Evolutionary conservation across 768 basidiomycete species (phyloP).

Genomic region (Tulasnella sp.): DNA sequence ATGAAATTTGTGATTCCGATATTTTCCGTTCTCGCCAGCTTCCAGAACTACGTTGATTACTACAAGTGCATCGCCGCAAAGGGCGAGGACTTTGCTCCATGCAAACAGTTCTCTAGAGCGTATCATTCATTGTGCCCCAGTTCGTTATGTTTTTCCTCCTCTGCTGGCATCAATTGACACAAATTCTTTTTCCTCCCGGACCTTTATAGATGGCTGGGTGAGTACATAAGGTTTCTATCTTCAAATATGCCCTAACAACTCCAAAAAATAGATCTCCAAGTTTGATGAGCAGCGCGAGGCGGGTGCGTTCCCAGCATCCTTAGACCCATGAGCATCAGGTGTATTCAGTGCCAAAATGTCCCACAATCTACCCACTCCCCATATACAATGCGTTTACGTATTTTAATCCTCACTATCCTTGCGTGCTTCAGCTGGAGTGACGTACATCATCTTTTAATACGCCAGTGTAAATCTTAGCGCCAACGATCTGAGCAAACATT

Average conservation of each 20-base stretch:
- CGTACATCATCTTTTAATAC: too few relatives aligned
- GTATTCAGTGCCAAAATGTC: constrained; percentile 1
- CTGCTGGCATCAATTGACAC: constrained; percentile 1
- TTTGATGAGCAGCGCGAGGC: constrained; percentile 93
- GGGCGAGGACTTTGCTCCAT: constrained; percentile 95
- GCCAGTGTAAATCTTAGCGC: too few relatives aligned
- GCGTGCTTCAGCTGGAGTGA: too few relatives aligned
- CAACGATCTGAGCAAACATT: too few relatives aligned
- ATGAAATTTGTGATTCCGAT: background rate
- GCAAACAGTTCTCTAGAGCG: constrained; percentile 95
- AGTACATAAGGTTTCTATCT: constrained; percentile 19
- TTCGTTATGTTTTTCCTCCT: constrained; percentile 34
- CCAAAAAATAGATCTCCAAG: constrained; percentile 50
- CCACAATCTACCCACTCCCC: too few relatives aligned
- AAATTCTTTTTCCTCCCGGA: constrained; percentile 7
- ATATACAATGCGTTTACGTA: too few relatives aligned
- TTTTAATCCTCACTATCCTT: too few relatives aligned
- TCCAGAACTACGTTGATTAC: constrained; percentile 97
- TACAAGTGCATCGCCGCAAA: constrained; percentile 95
- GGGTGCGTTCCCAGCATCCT: constrained; percentile 82
- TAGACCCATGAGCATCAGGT: constrained; percentile 47
- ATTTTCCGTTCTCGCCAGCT: constrained; percentile 32
- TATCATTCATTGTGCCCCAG: constrained; percentile 97
- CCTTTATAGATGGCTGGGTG: constrained; percentile 78
- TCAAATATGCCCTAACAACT: background rate